Evolutionary conservation across 805 yeast species (phyloP).

Genomic region (Spathaspora arborariae): DNA sequence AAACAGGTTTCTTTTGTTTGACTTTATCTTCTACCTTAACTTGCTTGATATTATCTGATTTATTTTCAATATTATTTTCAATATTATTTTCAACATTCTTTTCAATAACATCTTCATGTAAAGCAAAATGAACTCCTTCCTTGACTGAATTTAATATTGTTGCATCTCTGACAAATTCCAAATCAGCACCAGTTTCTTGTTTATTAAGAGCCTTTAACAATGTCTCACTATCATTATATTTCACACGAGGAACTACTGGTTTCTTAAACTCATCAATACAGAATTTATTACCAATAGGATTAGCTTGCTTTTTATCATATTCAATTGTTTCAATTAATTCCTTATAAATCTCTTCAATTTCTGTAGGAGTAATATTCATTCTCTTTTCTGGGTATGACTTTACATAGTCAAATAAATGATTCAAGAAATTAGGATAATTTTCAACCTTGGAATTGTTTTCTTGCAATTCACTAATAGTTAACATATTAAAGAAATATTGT

Average conservation of each 20-base stretch:
- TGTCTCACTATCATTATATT: background rate
- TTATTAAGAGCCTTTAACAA: background rate
- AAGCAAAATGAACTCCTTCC: background rate
- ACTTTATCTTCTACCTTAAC: background rate
- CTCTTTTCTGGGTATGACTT: constrained; percentile 9
- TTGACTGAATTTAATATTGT: background rate
- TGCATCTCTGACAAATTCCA: background rate
- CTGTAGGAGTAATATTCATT: constrained; percentile 8
- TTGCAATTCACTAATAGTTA: constrained; percentile 12
- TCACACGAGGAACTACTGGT: background rate
- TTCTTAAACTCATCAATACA: constrained; percentile 17
- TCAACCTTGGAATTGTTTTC: constrained; percentile 15
- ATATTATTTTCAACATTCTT: background rate
- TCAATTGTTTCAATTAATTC: constrained; percentile 16
- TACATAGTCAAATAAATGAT: constrained; percentile 12
- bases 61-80: background rate
- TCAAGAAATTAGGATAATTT: constrained; percentile 18
- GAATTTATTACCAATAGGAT: constrained; percentile 12
- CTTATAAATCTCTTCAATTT: constrained; percentile 17
- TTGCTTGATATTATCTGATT: background rate
- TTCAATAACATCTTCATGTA: background rate
- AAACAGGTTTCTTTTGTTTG: background rate
- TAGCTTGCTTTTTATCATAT: constrained; percentile 9
- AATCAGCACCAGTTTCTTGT: constrained; percentile 1
- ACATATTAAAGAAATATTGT: constrained; percentile 10